phyloP scores from a whole-genome alignment of 768 basidiomycete species.

The Crassisporium funariophilum region DNA sequence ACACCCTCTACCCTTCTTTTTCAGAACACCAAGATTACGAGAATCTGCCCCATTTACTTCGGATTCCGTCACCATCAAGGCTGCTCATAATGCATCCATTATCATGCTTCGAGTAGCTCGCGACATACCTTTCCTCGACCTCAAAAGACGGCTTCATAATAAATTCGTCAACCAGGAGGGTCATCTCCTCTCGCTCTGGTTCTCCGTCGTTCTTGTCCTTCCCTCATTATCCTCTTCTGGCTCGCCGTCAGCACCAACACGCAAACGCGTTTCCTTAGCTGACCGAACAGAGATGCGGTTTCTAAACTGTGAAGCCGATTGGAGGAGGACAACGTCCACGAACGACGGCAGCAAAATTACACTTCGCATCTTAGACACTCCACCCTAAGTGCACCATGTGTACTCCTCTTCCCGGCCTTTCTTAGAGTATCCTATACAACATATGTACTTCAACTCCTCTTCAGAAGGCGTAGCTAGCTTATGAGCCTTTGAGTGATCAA shows the following conservation, averaged over 20 bases:
- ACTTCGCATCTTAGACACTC: slow-evolving; percentile 54
- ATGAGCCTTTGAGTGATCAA: too few relatives aligned
- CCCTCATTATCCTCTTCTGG: slow-evolving; percentile 23
- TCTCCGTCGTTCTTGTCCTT: slow-evolving; percentile 57
- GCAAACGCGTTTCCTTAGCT: slow-evolving; percentile 33
- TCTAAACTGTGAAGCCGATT: slow-evolving; percentile 59
- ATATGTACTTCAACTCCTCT: too few relatives aligned
- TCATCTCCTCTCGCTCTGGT: slow-evolving; percentile 52
- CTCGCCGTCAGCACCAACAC: slow-evolving; percentile 24
- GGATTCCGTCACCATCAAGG: slow-evolving; percentile 59
- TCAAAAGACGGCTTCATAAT: slow-evolving; percentile 60
- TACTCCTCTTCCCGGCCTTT: too few relatives aligned
- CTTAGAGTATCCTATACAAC: too few relatives aligned
- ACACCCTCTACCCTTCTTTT: not conserved
- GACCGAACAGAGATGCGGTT: slow-evolving; percentile 44
- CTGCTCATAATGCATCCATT: slow-evolving; percentile 59
- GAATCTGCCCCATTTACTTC: not conserved
- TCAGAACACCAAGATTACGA: too few relatives aligned
- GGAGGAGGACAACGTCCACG: slow-evolving; percentile 50
- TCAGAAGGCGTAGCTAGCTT: not conserved
- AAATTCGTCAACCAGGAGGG: slow-evolving; percentile 69
- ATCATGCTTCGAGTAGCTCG: slow-evolving; percentile 60
- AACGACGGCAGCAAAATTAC: slow-evolving; percentile 54
- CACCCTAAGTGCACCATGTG: slow-evolving; percentile 11
- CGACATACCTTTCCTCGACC: slow-evolving; percentile 47